These are phyloP conservation scores for Caryopteris hybrid DNA, from an alignment of 305 asterid genomes.

Conservation along the genomic window DNA sequence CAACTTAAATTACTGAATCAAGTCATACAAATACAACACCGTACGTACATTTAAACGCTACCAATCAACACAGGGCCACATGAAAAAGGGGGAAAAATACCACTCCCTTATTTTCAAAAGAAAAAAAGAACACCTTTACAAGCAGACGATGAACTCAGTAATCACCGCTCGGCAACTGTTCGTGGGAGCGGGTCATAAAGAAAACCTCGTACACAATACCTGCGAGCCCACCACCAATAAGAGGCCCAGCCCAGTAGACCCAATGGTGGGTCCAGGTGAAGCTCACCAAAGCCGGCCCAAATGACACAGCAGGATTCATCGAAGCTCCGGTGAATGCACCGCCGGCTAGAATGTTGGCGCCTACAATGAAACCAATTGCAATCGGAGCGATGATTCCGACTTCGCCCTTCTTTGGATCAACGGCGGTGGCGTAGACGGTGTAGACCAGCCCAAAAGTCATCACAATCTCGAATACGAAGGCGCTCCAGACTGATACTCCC, in stretches of 20 bases:
- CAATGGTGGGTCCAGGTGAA: conserved; percentile 52
- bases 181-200: conserved; percentile 25
- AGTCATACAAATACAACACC: too few species aligned
- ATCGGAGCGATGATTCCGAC: conserved; percentile 52
- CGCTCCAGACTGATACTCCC: conserved; percentile 50
- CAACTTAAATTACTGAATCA: too few species aligned
- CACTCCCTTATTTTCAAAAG: too few species aligned
- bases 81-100: too few species aligned
- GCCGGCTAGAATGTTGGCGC: conserved; percentile 55
- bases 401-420: conserved; percentile 58
- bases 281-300: conserved; percentile 55
- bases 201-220: conserved; percentile 28
- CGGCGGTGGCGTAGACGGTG: conserved; percentile 61
- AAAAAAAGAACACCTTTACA: not conserved
- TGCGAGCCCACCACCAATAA: conserved; percentile 48
- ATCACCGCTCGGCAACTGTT: conserved; percentile 12
- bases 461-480: conserved; percentile 51
- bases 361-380: conserved; percentile 51
- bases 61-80: too few species aligned
- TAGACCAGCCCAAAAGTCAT: conserved; percentile 63
- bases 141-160: not conserved
- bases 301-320: conserved; percentile 66
- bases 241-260: conserved; percentile 67
- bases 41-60: too few species aligned
- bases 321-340: conserved; percentile 66